Percentiles rank a stretch among this genome's conserved stretches.
Evolutionary conservation across 441 rosid species (phyloP).

Genomic region (Gossypium schwendimanii): DNA sequence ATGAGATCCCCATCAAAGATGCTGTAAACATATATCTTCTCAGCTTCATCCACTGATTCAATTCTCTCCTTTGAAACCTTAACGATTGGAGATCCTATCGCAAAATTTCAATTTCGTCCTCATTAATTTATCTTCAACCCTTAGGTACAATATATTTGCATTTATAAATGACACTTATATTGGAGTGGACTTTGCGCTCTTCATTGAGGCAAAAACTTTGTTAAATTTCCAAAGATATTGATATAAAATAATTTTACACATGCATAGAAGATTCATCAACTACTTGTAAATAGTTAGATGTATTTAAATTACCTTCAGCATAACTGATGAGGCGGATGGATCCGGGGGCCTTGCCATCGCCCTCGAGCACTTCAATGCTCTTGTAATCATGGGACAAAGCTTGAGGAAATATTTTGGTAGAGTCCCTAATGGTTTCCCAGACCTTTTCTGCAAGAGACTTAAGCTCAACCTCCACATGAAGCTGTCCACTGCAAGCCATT

Average conservation of each 20-base stretch:
- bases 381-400: constrained; percentile 68
- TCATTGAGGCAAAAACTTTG: not conserved
- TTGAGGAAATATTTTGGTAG: constrained; percentile 53
- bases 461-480: constrained; percentile 64
- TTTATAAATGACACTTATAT: not conserved
- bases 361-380: constrained; percentile 65
- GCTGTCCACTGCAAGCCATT: constrained; percentile 57
- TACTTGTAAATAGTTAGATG: not conserved
- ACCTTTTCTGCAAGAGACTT: constrained; percentile 58
- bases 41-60: constrained; percentile 54
- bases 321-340: constrained; percentile 65
- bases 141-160: not conserved
- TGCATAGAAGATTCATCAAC: not conserved
- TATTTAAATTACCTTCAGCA: constrained; percentile 37
- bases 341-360: constrained; percentile 75
- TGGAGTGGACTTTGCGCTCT: too few relatives aligned
- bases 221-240: not conserved
- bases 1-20: constrained; percentile 69
- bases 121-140: too few relatives aligned
- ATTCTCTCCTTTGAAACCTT: constrained; percentile 66
- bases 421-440: constrained; percentile 59
- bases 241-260: not conserved
- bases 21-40: constrained; percentile 44
- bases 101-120: too few relatives aligned
- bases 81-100: constrained; percentile 57